Base-by-base conservation (phyloP, 306 rosid genomes). In the Vigna hirtella region DNA sequence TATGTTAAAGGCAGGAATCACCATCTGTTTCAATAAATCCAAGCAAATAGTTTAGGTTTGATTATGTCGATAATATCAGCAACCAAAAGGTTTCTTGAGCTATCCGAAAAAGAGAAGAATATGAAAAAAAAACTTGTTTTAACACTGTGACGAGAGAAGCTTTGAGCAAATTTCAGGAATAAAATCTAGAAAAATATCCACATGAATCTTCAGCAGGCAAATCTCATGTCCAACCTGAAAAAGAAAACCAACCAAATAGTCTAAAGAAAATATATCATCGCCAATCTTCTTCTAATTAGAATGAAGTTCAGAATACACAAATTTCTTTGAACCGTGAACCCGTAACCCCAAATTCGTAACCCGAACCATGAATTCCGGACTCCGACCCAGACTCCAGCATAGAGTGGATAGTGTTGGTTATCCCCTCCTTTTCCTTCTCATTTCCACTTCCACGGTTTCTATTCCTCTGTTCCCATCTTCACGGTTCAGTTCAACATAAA, bases 161-260 rank as follows among this genome's bases (percentile, higher is more conserved):
- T 90, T 90, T 63, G 91, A 84, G 53, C 96, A 97, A 68, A 92
- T 92, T 74, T 92, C 97, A 17, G 91, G 87, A 58, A 93, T 92
- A 85, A 94, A 94, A 81, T 94, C 97, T 9, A 97, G 95, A 62
- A 90, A 85, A 88, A 92, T 94, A 81, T 94, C 98, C 82, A 94
- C 97, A 74, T 94, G 97, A 52, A 96, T 92, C 83, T 94, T 94
- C 87, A 94, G 80, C 81, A 94, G 62, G 83, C 97, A 94, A 81
- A 94, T 94, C 92, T 94, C 95, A 6, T 93, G 94, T 42, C 98
- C 97, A 80, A 90, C 95, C 96, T 92, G 87, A 70, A 56, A 63
- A 49, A 18, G 42, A 26, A 75, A 64, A 53, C 49, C 51, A 80
- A 53, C 66, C 62, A 82, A 70, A 55, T 14, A 66, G 70, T 52